Percentiles rank a stretch among this genome's conserved stretches.
These are phyloP conservation scores for Chlamydomonas eustigma DNA, from an alignment of 139 green algal genomes.

Conservation along the genomic window DNA sequence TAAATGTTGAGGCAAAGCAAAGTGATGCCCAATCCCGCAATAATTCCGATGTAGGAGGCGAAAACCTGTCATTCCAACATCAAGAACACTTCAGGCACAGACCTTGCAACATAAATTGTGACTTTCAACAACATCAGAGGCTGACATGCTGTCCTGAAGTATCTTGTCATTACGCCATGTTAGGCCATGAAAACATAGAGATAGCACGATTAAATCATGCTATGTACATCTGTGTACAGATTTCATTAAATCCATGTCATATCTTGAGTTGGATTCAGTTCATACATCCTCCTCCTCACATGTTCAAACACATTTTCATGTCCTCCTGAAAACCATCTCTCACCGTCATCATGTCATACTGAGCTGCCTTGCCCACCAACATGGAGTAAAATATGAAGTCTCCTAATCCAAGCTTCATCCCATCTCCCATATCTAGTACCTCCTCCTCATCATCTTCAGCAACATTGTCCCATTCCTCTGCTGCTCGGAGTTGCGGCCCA, in stretches of 20 bases:
- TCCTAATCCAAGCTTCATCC: slow-evolving; percentile 92
- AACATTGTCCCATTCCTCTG: background rate
- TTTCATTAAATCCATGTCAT: too few relatives aligned
- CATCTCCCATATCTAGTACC: slow-evolving; percentile 15
- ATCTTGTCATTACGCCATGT: too few relatives aligned
- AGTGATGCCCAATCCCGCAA: slow-evolving; percentile 78
- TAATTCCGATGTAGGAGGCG: slow-evolving; percentile 70
- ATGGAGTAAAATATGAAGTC: slow-evolving; percentile 99
- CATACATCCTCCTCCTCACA: background rate
- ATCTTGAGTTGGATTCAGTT: too few relatives aligned
- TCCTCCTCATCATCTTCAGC: slow-evolving; percentile 9
- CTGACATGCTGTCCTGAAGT: too few relatives aligned
- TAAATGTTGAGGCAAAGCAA: slow-evolving; percentile 80
- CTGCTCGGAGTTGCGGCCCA: background rate
- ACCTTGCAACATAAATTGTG: too few relatives aligned
- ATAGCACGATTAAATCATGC: too few relatives aligned
- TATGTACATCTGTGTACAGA: too few relatives aligned
- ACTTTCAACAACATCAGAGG: too few relatives aligned
- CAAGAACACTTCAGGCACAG: too few relatives aligned
- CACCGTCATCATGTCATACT: slow-evolving; percentile 91
- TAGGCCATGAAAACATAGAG: too few relatives aligned
- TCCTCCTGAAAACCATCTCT: slow-evolving; percentile 1
- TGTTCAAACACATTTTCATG: background rate
- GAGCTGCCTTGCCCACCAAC: slow-evolving; percentile 87
- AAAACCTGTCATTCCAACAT: too few relatives aligned